A percentile compares a stretch with the other conserved stretches of the same genome.
These are phyloP conservation scores for Cladorrhinum samala DNA, from an alignment of 495 filamentous ascomycete species.

Conservation along the genomic window DNA sequence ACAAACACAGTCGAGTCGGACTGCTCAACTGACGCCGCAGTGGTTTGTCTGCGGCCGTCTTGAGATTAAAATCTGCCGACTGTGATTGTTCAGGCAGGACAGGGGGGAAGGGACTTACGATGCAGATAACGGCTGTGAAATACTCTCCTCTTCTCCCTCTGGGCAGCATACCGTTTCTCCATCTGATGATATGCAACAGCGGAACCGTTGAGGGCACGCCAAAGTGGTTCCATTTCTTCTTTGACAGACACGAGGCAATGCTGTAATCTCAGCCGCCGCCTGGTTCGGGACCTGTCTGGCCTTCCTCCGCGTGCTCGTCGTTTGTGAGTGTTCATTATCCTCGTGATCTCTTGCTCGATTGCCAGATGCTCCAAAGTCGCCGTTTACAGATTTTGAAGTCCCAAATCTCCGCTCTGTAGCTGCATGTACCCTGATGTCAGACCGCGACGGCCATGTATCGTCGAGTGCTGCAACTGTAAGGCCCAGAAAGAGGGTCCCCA, in stretches of 20 bases:
- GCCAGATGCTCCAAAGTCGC: too few species aligned
- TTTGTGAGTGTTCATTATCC: background rate
- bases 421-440: too few species aligned
- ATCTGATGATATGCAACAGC: background rate
- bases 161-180: background rate
- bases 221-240: background rate
- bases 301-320: background rate
- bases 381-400: too few species aligned
- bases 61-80: background rate
- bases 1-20: background rate
- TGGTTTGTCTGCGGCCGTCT: background rate
- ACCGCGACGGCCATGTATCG: background rate
- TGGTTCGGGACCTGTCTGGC: background rate
- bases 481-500: background rate
- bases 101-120: background rate
- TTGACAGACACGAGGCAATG: background rate
- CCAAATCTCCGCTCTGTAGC: too few species aligned
- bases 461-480: background rate
- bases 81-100: background rate
- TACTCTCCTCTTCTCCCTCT: background rate
- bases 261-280: background rate
- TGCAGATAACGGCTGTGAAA: background rate
- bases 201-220: background rate
- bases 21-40: background rate
- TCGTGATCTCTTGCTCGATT: too few species aligned